These are phyloP conservation scores for Acmispon strigosus DNA, from an alignment of 306 rosid genomes.

Conservation along the genomic window DNA sequence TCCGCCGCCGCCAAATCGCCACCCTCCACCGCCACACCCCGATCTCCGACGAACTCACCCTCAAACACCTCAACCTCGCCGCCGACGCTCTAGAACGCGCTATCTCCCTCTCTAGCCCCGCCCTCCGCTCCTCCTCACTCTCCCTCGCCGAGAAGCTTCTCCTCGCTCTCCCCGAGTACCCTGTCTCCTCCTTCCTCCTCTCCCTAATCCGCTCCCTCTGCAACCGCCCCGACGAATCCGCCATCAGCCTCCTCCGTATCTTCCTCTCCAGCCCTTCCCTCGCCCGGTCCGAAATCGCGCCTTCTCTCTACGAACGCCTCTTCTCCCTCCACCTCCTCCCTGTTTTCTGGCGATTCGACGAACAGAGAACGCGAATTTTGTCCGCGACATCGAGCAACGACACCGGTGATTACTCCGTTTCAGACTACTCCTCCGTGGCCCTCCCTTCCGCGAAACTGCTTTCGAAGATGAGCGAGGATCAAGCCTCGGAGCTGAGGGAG, in stretches of 20 bases:
- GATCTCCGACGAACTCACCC: conserved; percentile 24
- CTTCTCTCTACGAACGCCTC: conserved; percentile 57
- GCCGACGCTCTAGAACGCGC: conserved; percentile 54
- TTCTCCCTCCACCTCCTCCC: conserved; percentile 67
- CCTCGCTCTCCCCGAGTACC: conserved; percentile 37
- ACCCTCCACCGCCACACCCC: conserved; percentile 24
- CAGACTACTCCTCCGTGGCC: conserved; percentile 26
- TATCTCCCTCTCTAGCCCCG: conserved; percentile 31
- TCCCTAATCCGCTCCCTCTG: conserved; percentile 51
- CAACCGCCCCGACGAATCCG: conserved; percentile 35
- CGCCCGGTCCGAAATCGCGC: conserved; percentile 65
- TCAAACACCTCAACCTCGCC: conserved; percentile 49
- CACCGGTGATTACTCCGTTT: conserved; percentile 27
- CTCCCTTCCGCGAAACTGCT: conserved; percentile 45
- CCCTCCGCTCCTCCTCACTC: conserved; percentile 45
- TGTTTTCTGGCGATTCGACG: conserved; percentile 44
- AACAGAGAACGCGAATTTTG: conserved; percentile 45
- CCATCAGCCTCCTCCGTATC: conserved; percentile 42
- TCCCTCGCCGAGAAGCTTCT: conserved; percentile 60
- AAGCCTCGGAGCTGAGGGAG: conserved; percentile 54
- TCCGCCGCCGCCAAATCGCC: conserved; percentile 43
- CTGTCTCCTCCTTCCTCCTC: conserved; percentile 54
- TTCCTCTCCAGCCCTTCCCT: conserved; percentile 45
- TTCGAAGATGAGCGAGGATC: conserved; percentile 62
- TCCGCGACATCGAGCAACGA: not conserved